phyloP scores from a whole-genome alignment of 2,329 filamentous ascomycete genomes.

The Colletotrichum agaves region DNA sequence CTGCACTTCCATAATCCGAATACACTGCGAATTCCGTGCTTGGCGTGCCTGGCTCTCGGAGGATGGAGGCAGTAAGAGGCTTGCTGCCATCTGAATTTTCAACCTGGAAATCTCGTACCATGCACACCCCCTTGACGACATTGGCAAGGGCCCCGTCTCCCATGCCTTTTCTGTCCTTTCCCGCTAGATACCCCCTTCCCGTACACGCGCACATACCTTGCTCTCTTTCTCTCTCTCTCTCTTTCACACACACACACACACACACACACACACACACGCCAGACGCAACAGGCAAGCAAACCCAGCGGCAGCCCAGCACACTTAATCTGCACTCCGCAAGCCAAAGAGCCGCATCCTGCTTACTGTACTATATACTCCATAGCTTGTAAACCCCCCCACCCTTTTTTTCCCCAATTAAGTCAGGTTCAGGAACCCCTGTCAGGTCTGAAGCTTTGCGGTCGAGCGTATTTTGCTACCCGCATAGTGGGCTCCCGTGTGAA shows the following conservation, averaged over 20 bases:
- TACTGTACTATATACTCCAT: slow-evolving; percentile 5
- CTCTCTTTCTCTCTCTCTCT: background rate
- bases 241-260: no score
- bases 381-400: slow-evolving; percentile 3
- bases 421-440: slow-evolving; percentile 24
- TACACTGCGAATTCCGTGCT: slow-evolving; percentile 7
- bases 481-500: slow-evolving; percentile 37
- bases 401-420: no score
- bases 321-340: no score
- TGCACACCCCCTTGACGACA: slow-evolving; percentile 19
- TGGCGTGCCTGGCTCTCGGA: slow-evolving; percentile 19
- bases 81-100: slow-evolving; percentile 38
- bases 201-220: slow-evolving; percentile 15
- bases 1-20: background rate
- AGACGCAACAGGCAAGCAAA: background rate
- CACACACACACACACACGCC: background rate
- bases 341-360: slow-evolving; percentile 18
- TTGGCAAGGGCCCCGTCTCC: background rate
- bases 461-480: slow-evolving; percentile 36
- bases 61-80: slow-evolving; percentile 18
- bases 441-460: slow-evolving; percentile 37
- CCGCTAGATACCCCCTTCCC: slow-evolving; percentile 31
- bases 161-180: slow-evolving; percentile 5
- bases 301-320: slow-evolving; percentile 3
- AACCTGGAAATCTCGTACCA: slow-evolving; percentile 22